A percentile compares a stretch with the other conserved stretches of the same genome.
Conservation (phyloP, 148 eudicot genomes). For the Oxyria digyna region DNA sequence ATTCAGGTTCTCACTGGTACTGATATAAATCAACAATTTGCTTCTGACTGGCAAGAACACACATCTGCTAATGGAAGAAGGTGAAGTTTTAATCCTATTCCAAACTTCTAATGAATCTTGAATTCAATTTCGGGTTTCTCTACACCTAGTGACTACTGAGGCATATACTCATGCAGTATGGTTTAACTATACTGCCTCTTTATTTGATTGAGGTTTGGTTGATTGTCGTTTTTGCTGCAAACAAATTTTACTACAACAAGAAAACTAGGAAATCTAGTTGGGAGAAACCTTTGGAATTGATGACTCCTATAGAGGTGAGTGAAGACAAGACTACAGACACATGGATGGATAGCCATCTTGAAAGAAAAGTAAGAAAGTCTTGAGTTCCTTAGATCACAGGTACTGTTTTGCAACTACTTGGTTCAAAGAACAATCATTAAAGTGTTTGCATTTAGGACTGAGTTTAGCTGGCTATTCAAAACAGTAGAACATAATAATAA, state of each 20-base stretch:
- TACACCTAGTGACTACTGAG: not conserved
- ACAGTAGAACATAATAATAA: not conserved
- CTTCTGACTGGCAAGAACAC: conserved; percentile 96
- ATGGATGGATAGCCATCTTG: too few species aligned
- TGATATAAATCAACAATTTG: conserved; percentile 35
- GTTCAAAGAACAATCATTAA: too few species aligned
- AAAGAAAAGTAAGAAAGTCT: too few species aligned
- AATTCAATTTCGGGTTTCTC: not conserved
- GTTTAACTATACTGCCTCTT: not conserved
- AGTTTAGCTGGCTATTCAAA: not conserved
- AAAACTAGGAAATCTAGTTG: conserved; percentile 84
- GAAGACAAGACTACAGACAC: too few species aligned
- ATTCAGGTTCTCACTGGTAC: conserved; percentile 33
- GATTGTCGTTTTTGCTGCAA: not conserved
- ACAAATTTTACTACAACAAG: conserved; percentile 89
- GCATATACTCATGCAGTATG: not conserved
- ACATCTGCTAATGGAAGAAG: conserved; percentile 67
- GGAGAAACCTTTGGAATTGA: conserved; percentile 94
- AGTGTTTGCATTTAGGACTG: not conserved
- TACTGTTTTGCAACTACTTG: too few species aligned
- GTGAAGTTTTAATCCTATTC: conserved; percentile 17
- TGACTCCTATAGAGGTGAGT: conserved; percentile 95
- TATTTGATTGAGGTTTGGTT: not conserved
- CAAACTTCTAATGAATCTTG: not conserved
- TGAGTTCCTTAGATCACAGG: too few species aligned